phyloP scores from a whole-genome alignment of 2,329 filamentous ascomycete genomes.

The Dactylellina haptotyla region DNA sequence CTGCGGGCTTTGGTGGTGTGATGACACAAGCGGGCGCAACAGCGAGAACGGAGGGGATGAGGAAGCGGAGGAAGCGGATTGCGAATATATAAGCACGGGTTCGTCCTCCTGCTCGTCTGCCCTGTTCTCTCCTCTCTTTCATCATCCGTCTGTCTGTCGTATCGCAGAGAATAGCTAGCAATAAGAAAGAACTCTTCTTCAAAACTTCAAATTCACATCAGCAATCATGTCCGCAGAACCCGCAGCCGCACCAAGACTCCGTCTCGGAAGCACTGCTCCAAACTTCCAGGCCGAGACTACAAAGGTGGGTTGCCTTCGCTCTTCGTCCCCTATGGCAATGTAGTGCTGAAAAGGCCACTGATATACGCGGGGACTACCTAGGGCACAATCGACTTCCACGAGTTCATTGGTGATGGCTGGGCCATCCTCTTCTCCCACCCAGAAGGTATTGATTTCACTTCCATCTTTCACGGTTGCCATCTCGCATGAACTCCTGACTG shows the following conservation, averaged over 20 bases:
- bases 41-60: constrained; percentile 37
- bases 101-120: neutral
- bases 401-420: constrained; percentile 77
- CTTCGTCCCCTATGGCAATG: neutral
- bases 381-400: constrained; percentile 75
- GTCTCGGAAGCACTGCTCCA: constrained; percentile 73
- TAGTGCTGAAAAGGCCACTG: neutral
- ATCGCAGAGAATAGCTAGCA: constrained; percentile 42
- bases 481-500: constrained; percentile 55
- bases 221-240: constrained; percentile 17
- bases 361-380: constrained; percentile 56
- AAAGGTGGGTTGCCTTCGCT: constrained; percentile 42
- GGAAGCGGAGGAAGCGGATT: constrained; percentile 2
- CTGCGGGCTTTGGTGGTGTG: constrained; percentile 33
- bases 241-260: constrained; percentile 63
- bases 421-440: constrained; percentile 77
- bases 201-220: neutral
- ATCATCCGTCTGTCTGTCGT: constrained; percentile 52
- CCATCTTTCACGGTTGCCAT: constrained; percentile 36
- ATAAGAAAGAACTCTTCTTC: constrained; percentile 5
- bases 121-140: neutral
- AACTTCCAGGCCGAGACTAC: constrained; percentile 77
- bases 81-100: constrained; percentile 29
- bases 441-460: constrained; percentile 59
- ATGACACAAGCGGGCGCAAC: constrained; percentile 12